Percentiles rank a stretch among this genome's conserved stretches.
These are phyloP conservation scores for Ophiosphaerella herpotricha DNA, from an alignment of 2,329 filamentous ascomycete genomes.

Conservation along the genomic window DNA sequence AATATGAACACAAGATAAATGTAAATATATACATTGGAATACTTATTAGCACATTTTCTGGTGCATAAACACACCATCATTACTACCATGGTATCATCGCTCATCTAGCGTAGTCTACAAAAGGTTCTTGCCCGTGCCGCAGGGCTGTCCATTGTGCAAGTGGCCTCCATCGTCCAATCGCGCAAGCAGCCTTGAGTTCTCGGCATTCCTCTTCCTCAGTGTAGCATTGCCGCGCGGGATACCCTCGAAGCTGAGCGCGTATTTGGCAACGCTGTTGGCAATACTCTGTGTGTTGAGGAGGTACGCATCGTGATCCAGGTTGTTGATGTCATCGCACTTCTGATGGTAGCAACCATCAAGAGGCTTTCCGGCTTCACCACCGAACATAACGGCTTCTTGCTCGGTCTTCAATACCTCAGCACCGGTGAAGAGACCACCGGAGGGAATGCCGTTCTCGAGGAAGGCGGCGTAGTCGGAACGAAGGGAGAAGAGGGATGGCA, in stretches of 20 bases:
- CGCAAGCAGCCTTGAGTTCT: slow-evolving; percentile 23
- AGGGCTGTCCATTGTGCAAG: slow-evolving; percentile 32
- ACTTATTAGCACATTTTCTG: too few species aligned
- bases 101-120: slow-evolving; percentile 7
- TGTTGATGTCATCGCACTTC: slow-evolving; percentile 43
- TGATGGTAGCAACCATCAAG: slow-evolving; percentile 48
- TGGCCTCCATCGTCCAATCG: slow-evolving; percentile 34
- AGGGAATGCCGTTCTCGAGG: slow-evolving; percentile 47
- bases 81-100: background rate
- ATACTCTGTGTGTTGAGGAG: slow-evolving; percentile 47
- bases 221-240: slow-evolving; percentile 38
- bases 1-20: too few species aligned
- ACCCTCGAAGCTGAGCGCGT: slow-evolving; percentile 42
- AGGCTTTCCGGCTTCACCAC: slow-evolving; percentile 43
- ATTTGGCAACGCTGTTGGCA: slow-evolving; percentile 46
- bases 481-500: slow-evolving; percentile 44
- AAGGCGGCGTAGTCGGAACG: slow-evolving; percentile 50
- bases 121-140: slow-evolving; percentile 24
- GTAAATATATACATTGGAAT: too few species aligned
- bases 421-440: slow-evolving; percentile 48
- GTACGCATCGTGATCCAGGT: slow-evolving; percentile 44
- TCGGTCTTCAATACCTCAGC: slow-evolving; percentile 48
- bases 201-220: slow-evolving; percentile 36
- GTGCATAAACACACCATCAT: too few species aligned
- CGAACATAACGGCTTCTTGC: slow-evolving; percentile 43